Base-by-base conservation (phyloP, 495 filamentous ascomycete genomes). In the Podospora didyma region DNA sequence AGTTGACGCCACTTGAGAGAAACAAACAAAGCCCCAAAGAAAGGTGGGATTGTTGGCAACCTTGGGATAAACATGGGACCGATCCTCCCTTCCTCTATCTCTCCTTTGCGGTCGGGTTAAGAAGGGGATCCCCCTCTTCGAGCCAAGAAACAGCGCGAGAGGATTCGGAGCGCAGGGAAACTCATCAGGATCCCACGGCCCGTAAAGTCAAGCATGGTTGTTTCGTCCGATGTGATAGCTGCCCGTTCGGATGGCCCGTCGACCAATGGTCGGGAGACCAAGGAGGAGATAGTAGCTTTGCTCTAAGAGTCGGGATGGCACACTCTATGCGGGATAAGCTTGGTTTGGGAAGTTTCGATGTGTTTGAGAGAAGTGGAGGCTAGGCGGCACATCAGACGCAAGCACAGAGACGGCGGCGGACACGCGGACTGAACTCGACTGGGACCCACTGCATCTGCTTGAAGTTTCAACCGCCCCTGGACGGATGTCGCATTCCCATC, bases 291-390 rank as follows among this genome's bases (percentile, higher is more conserved):
- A 46, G 44, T 2, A 2, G 17, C 7, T 11, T 7, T 7, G 20
- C 4, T 4, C 12, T 24, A 21, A 24, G 26, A 24, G 46, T n/a
- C 26, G 26, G 46, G n/a, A 26, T 10, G 26, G 12, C 7, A 9
- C 46, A 7, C 7, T 46, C 16, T 19, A 46, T 22, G 22, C 44
- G 16, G 44, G 9, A 11, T 10, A 46, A 39, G 17, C 46, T 44
- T 19, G 48, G 47, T 45, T 26, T 31, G 26, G 26, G 26, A 31
- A 31, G 26, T 31, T 31, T 31, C 26, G 26, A 31, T 31, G 26
- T 45, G 61, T 57, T 63, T 60, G 61, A 60, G 53, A 51, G 12
- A 16, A 19, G 56, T 51, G 46, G 55, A 47, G 55, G 49, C 49
- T 26, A 35, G 44, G 10, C 12, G 44, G 45, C 50, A 54, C 20